Percentiles rank a stretch among this genome's conserved stretches.
Evolutionary conservation across 2,329 filamentous ascomycete species (phyloP).

Genomic region (Berkeleyomyces rouxiae): DNA sequence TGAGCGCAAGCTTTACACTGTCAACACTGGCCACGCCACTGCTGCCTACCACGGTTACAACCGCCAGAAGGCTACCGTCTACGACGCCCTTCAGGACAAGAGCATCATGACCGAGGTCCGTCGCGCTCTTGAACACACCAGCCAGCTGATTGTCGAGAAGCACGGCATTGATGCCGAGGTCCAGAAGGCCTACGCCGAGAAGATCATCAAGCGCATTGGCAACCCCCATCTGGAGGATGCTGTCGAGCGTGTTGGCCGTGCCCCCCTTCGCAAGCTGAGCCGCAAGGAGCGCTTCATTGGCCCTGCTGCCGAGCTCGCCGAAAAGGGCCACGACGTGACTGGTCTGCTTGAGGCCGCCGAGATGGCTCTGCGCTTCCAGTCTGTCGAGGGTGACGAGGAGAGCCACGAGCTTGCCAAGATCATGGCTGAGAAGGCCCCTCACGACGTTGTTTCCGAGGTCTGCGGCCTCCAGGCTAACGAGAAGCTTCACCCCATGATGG

Average conservation of each 20-base stretch:
- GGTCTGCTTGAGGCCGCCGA: conserved; percentile 70
- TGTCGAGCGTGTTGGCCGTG: conserved; percentile 88
- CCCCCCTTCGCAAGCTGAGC: conserved; percentile 80
- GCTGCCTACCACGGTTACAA: conserved; percentile 91
- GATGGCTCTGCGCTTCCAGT: conserved; percentile 89
- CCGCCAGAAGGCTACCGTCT: conserved; percentile 70
- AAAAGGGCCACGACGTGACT: conserved; percentile 55
- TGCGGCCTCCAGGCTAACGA: conserved; percentile 65
- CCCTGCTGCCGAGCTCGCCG: conserved; percentile 75
- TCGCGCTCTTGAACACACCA: conserved; percentile 69
- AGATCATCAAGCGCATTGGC: conserved; percentile 82
- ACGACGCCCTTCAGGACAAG: conserved; percentile 49
- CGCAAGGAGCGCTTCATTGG: conserved; percentile 94
- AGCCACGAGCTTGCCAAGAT: conserved; percentile 72
- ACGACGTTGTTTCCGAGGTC: conserved; percentile 62
- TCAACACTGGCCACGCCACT: conserved; percentile 95
- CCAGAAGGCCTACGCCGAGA: conserved; percentile 75
- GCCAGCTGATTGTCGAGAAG: conserved; percentile 70
- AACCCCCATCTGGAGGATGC: conserved; percentile 87
- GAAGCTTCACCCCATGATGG: conserved; percentile 59
- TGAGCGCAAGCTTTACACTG: conserved; percentile 97
- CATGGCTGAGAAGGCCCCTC: conserved; percentile 55
- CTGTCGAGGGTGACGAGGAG: conserved; percentile 83
- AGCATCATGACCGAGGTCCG: conserved; percentile 67
- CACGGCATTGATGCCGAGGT: conserved; percentile 59